Percentiles rank a stretch among this genome's conserved stretches.
phyloP scores from a whole-genome alignment of 129 eudicot species.

The Helichrysum umbraculigerum region DNA sequence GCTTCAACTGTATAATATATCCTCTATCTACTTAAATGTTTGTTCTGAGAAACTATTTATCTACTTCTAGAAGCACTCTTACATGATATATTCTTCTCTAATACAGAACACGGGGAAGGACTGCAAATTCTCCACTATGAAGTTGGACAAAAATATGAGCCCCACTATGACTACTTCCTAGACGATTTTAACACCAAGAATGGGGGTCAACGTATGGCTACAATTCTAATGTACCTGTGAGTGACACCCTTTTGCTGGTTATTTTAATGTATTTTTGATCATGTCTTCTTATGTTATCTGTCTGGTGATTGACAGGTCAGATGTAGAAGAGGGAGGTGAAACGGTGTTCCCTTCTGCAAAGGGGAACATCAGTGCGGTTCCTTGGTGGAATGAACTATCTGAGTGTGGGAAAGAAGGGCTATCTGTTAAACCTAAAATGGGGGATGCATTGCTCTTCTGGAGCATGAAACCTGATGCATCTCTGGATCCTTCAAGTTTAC shows the following conservation, averaged over 20 bases:
- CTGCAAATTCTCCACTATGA: conserved; percentile 95
- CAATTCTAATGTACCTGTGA: conserved; percentile 93
- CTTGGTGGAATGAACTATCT: conserved; percentile 81
- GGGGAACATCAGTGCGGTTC: conserved; percentile 74
- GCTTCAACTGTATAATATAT: conserved; percentile 3
- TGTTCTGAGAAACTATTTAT: not conserved
- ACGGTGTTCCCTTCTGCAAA: conserved; percentile 88
- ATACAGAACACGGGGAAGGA: conserved; percentile 93
- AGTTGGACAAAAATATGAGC: conserved; percentile 93
- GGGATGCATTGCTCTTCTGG: conserved; percentile 98
- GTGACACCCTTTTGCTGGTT: conserved; percentile 20
- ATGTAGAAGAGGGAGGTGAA: conserved; percentile 99
- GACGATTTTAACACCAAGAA: conserved; percentile 81
- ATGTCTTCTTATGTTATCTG: not conserved
- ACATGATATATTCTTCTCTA: not conserved
- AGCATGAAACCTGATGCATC: conserved; percentile 88
- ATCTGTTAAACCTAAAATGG: conserved; percentile 90
- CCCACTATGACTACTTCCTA: conserved; percentile 84
- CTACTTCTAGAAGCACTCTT: conserved; percentile 1
- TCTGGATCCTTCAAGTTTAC: conserved; percentile 81
- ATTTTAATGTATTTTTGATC: not conserved
- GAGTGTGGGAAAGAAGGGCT: conserved; percentile 83
- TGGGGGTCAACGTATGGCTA: conserved; percentile 97
- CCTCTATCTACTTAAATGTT: conserved; percentile 1
- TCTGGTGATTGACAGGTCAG: conserved; percentile 54